These are phyloP conservation scores for Penicillium thymicola DNA, from an alignment of 2,329 filamentous ascomycete species.

Conservation along the genomic window DNA sequence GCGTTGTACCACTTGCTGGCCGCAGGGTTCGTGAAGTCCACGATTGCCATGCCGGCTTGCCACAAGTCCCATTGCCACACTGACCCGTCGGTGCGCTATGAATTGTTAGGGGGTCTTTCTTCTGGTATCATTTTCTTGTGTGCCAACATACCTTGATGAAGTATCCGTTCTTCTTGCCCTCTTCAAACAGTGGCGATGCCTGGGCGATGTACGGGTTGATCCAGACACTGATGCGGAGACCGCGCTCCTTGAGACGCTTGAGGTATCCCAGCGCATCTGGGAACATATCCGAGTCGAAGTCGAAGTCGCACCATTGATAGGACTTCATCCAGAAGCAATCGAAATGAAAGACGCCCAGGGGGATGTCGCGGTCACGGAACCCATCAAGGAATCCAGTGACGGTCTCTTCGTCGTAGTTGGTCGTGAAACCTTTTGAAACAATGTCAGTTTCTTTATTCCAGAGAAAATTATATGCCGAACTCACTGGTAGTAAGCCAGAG, in stretches of 20 bases:
- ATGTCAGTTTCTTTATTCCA: neutral
- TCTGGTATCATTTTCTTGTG: neutral
- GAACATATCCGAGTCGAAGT: constrained; percentile 66
- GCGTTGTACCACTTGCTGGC: constrained; percentile 63
- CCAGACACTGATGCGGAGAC: constrained; percentile 70
- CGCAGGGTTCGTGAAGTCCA: constrained; percentile 71
- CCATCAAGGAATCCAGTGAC: constrained; percentile 65
- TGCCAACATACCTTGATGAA: constrained; percentile 53
- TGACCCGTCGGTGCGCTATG: constrained; percentile 60
- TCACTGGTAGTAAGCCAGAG: constrained; percentile 67
- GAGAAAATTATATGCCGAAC: neutral
- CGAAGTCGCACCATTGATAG: constrained; percentile 72
- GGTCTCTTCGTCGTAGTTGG: constrained; percentile 67
- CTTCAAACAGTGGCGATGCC: constrained; percentile 62
- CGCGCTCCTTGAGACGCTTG: constrained; percentile 59
- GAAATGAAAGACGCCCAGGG: constrained; percentile 71
- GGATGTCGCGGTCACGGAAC: constrained; percentile 63
- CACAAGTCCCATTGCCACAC: constrained; percentile 75
- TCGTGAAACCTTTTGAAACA: constrained; percentile 58
- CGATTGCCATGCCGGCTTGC: constrained; percentile 72
- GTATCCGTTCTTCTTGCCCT: constrained; percentile 62
- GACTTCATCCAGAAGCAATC: constrained; percentile 76
- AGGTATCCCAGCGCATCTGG: constrained; percentile 66
- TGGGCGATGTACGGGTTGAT: constrained; percentile 73
- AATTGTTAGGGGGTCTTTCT: neutral